Base-by-base conservation (phyloP, 2,329 filamentous ascomycete species). In the Alternaria infectoria region DNA sequence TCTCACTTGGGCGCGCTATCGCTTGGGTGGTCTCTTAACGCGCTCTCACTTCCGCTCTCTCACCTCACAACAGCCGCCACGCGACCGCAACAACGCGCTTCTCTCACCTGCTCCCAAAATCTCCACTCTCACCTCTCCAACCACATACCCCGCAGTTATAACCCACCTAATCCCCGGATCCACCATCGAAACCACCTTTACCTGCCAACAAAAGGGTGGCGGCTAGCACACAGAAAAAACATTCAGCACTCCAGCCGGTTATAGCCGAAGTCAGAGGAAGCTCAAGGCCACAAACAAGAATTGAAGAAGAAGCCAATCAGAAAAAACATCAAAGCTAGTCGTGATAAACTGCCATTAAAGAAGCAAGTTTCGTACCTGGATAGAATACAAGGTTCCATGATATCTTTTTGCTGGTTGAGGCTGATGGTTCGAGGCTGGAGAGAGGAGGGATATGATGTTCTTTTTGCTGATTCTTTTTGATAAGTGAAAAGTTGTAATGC, bases 121-220 rank as follows among this genome's bases (percentile, higher is more conserved):
- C 8, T 3, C 32, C 4, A 4, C 4, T n/a, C 32, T 2, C 4
- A 36, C 15, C 15, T 9, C 15, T 0, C 0, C 15, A 0, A 0
- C 32, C 32, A 0, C 8, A 9, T n/a, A 36, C 15, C 32, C 32
- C 32, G 32, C 32, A n/a, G 15, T 36, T 36, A 36, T 36, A 5
- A 36, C 15, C 15, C 15, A 36, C 15, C 32, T 15, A n/a, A 36
- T 9, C 6, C 21, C 44, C 32, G 7, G n/a, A 36, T 36, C 32
- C 32, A n/a, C 32, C 32, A 36, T 36, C 21, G 17, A 19, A 46
- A 21, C 21, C 21, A 46, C 44, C 11, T 23, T 46, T 46, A 21
- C 44, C 44, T 46, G 32, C 32, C 32, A 36, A 36, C 32, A 36
- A 36, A 36, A 36, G 32, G 32, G 32, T 36, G 32, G 32, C 32